A percentile compares a stretch with the other conserved stretches of the same genome.
Evolutionary conservation across 2,329 filamentous ascomycete species (phyloP).

Genomic region (Emmonsiellopsis sp.): DNA sequence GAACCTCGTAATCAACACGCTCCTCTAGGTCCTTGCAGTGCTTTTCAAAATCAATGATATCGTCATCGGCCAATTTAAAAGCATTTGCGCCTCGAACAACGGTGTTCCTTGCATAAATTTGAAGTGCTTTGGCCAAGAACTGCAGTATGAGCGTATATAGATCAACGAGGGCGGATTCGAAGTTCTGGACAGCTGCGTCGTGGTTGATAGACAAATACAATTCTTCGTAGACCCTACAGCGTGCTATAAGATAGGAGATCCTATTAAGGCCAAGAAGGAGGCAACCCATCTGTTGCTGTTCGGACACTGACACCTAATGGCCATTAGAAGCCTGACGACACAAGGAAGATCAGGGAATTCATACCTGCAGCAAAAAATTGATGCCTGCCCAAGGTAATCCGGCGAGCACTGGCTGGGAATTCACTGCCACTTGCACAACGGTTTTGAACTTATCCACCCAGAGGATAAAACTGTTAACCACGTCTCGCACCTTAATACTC

Average conservation of each 20-base stretch:
- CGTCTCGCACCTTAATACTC: neutral
- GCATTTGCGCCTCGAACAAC: neutral
- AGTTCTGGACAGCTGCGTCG: neutral
- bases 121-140: slow-evolving; percentile 9
- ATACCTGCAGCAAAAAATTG: slow-evolving; percentile 10
- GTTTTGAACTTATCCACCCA: slow-evolving; percentile 9
- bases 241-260: slow-evolving; percentile 2
- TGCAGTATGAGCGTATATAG: slow-evolving; percentile 12
- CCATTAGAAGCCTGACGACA: neutral
- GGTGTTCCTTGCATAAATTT: neutral
- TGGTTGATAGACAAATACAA: neutral
- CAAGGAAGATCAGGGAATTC: neutral
- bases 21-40: slow-evolving; percentile 7
- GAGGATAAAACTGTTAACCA: neutral
- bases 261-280: slow-evolving; percentile 4
- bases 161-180: slow-evolving; percentile 7
- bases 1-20: slow-evolving; percentile 6
- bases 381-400: slow-evolving; percentile 12
- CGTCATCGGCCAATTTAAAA: slow-evolving; percentile 1
- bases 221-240: slow-evolving; percentile 6
- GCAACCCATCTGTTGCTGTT: slow-evolving; percentile 1
- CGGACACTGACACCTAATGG: neutral
- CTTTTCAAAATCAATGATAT: slow-evolving; percentile 3
- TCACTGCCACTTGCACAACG: slow-evolving; percentile 8
- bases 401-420: slow-evolving; percentile 9